Conservation (phyloP, 2,329 filamentous ascomycete genomes). For the Cladosporium austrohemisphaericum region DNA sequence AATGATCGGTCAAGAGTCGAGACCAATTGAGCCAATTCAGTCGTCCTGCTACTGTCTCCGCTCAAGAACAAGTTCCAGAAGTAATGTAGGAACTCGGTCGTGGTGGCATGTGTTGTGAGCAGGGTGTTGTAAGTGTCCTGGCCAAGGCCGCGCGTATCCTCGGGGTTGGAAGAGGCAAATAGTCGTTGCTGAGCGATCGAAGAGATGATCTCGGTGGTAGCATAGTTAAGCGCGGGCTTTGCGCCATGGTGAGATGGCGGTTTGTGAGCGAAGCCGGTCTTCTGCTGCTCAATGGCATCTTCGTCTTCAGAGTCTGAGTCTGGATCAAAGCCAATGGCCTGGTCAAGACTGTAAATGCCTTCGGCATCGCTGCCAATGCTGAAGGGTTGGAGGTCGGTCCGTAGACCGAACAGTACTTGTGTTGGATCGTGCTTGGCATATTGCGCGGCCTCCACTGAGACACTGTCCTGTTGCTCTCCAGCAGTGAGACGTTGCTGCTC, state of each 20-base stretch:
- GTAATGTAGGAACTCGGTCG: slow-evolving; percentile 91
- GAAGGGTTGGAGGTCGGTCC: slow-evolving; percentile 56
- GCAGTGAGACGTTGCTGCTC: slow-evolving; percentile 83
- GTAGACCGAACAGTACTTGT: slow-evolving; percentile 63
- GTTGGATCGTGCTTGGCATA: slow-evolving; percentile 68
- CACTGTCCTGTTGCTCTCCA: slow-evolving; percentile 36
- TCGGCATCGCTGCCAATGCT: slow-evolving; percentile 29
- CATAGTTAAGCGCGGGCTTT: slow-evolving; percentile 39
- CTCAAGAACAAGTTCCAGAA: slow-evolving; percentile 94
- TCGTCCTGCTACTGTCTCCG: slow-evolving; percentile 69
- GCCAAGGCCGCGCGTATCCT: slow-evolving; percentile 35
- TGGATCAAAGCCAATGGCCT: slow-evolving; percentile 65
- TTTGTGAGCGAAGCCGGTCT: slow-evolving; percentile 37
- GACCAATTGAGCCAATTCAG: slow-evolving; percentile 75
- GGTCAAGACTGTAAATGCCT: slow-evolving; percentile 49
- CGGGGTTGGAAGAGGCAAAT: slow-evolving; percentile 21
- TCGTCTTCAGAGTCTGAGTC: slow-evolving; percentile 57
- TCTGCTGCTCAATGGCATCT: slow-evolving; percentile 30
- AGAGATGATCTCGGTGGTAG: slow-evolving; percentile 47
- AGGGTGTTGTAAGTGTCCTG: slow-evolving; percentile 57
- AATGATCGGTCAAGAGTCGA: slow-evolving; percentile 76
- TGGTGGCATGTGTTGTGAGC: slow-evolving; percentile 83
- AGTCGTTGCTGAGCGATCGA: slow-evolving; percentile 11
- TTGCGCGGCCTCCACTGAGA: slow-evolving; percentile 48
- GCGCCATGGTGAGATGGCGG: slow-evolving; percentile 21